Percentiles rank a stretch among this genome's conserved stretches.
Evolutionary conservation across 2,329 filamentous ascomycete genomes (phyloP).

Genomic region (Tolypocladium nubicola): DNA sequence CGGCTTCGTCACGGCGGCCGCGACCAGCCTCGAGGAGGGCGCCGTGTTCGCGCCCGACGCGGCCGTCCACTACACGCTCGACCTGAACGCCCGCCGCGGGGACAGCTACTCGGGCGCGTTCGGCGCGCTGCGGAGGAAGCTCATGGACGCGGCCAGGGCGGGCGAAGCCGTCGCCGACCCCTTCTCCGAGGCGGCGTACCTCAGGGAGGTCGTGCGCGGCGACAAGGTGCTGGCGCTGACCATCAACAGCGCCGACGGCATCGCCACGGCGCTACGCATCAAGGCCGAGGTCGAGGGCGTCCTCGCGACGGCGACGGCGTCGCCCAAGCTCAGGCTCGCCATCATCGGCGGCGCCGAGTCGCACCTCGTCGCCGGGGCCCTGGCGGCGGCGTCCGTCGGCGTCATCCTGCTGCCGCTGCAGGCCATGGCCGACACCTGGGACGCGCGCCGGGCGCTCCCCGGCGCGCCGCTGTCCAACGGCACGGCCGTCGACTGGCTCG

Average conservation of each 20-base stretch:
- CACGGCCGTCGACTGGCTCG: slow-evolving; percentile 45
- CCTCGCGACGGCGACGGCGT: slow-evolving; percentile 9
- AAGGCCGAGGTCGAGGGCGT: slow-evolving; percentile 44
- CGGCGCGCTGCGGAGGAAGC: slow-evolving; percentile 38
- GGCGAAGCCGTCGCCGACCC: slow-evolving; percentile 24
- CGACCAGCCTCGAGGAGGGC: slow-evolving; percentile 32
- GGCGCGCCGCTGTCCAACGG: slow-evolving; percentile 58
- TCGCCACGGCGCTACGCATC: slow-evolving; percentile 46
- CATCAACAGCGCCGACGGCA: slow-evolving; percentile 52
- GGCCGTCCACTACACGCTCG: slow-evolving; percentile 49
- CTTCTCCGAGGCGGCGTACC: slow-evolving; percentile 38
- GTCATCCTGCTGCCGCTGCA: slow-evolving; percentile 52
- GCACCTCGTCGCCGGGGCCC: slow-evolving; percentile 44
- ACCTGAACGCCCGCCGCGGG: slow-evolving; percentile 21
- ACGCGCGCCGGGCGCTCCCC: slow-evolving; percentile 49
- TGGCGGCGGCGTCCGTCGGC: slow-evolving; percentile 44
- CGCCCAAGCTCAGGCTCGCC: slow-evolving; percentile 35
- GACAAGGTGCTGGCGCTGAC: slow-evolving; percentile 45
- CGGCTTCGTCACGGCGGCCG: slow-evolving; percentile 43
- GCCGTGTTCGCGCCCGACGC: slow-evolving; percentile 44
- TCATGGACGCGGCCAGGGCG: slow-evolving; percentile 37
- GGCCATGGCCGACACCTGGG: slow-evolving; percentile 45
- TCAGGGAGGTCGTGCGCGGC: slow-evolving; percentile 43
- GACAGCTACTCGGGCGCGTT: slow-evolving; percentile 46
- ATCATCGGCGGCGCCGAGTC: slow-evolving; percentile 55